A percentile compares a stretch with the other conserved stretches of the same genome.
phyloP scores from a whole-genome alignment of 2,329 filamentous ascomycete genomes.

The Westerdykella aurantiaca region DNA sequence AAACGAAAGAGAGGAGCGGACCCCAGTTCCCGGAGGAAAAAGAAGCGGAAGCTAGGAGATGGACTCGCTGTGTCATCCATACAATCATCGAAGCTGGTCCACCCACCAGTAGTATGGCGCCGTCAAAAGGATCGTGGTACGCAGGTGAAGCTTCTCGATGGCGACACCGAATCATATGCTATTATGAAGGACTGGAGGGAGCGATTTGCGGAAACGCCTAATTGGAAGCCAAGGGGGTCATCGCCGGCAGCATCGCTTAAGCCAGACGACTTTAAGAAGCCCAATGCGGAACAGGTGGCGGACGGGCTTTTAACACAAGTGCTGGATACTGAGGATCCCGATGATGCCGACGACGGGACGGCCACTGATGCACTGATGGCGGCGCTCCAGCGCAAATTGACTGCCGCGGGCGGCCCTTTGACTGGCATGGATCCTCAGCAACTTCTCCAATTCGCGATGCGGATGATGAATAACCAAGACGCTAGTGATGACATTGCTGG shows the following conservation, averaged over 20 bases:
- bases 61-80: conserved; percentile 1
- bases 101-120: conserved; percentile 30
- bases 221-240: conserved; percentile 16
- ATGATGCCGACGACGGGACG: conserved; percentile 17
- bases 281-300: conserved; percentile 6
- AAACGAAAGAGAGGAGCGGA: conserved; percentile 27
- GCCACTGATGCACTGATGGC: conserved; percentile 38
- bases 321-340: conserved; percentile 8
- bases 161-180: conserved; percentile 33
- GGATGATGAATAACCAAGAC: conserved; percentile 41
- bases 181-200: conserved; percentile 44
- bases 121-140: conserved; percentile 19
- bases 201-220: conserved; percentile 28
- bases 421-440: conserved; percentile 39
- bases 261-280: conserved; percentile 1
- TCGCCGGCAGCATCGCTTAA: conserved; percentile 11
- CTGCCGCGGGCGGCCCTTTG: conserved; percentile 30
- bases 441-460: conserved; percentile 40
- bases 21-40: conserved; percentile 14
- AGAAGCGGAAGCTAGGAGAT: conserved; percentile 17
- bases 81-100: conserved; percentile 9
- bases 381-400: conserved; percentile 30
- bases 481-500: conserved; percentile 40
- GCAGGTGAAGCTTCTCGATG: conserved; percentile 21
- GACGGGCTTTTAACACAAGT: conserved; percentile 5